A percentile compares a stretch with the other conserved stretches of the same genome.
These are phyloP conservation scores for Blastobotrys terrestris DNA, from an alignment of 805 yeast genomes.

Conservation along the genomic window DNA sequence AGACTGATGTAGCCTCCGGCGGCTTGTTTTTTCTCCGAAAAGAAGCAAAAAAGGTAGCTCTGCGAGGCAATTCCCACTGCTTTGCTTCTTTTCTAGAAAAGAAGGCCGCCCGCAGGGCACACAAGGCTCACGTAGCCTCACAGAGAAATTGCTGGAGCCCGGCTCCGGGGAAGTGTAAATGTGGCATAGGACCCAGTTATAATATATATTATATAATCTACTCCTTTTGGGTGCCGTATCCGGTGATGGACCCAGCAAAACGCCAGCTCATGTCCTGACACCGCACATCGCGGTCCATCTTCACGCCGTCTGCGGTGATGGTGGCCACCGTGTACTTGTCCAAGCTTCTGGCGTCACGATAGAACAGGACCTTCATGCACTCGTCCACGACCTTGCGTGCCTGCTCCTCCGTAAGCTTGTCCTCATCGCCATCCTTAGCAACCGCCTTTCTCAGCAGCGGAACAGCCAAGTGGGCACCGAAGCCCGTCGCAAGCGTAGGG, in stretches of 20 bases:
- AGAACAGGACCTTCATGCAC: constrained; percentile 89
- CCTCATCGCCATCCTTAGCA: constrained; percentile 71
- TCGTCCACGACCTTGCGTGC: constrained; percentile 75
- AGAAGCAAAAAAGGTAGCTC: not conserved
- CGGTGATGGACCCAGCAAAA: constrained; percentile 81
- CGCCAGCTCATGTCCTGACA: constrained; percentile 81
- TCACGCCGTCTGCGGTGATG: constrained; percentile 55
- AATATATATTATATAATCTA: constrained; percentile 4
- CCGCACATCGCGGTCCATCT: constrained; percentile 57
- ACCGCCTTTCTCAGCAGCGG: constrained; percentile 84
- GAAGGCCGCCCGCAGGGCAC: too few relatives aligned
- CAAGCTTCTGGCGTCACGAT: constrained; percentile 92
- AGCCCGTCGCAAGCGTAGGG: constrained; percentile 90
- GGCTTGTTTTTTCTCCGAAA: not conserved
- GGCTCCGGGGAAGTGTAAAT: too few relatives aligned
- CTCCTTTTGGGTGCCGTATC: constrained; percentile 73
- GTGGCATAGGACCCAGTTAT: too few relatives aligned
- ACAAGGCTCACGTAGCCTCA: too few relatives aligned
- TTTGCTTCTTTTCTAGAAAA: not conserved
- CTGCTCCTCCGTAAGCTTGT: constrained; percentile 59
- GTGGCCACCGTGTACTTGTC: constrained; percentile 81
- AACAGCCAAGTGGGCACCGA: constrained; percentile 89
- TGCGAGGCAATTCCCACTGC: not conserved
- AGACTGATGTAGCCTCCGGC: not conserved
- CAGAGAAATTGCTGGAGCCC: too few relatives aligned